Base-by-base conservation (phyloP, 2,329 filamentous ascomycete species). In the Catunica adiposa region DNA sequence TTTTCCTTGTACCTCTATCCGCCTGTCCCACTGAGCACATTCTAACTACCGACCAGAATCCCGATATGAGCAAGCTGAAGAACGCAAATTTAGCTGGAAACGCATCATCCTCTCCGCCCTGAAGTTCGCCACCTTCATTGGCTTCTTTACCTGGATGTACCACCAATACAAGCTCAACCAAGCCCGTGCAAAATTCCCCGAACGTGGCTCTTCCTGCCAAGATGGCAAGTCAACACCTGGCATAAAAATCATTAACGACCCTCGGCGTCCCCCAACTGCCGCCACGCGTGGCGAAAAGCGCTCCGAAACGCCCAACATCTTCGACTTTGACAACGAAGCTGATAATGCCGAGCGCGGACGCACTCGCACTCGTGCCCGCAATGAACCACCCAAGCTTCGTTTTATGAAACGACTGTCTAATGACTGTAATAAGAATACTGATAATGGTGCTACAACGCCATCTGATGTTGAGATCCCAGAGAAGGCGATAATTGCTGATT, bases 161-260 rank as follows among this genome's bases (percentile, higher is more conserved):
- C 55, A 57, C 34, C 55, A 57, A 40, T 50, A 40, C 29, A n/a
- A 57, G 22, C 51, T 50, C 44, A 57, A 57, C 55, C 29, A 42
- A n/a, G 11, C 34, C 15, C 54, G 51, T 8, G 23, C 17, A 9
- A 23, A 42, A 34, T 23, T 22, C 25, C 23, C 29, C n/a, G 50
- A 23, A 11, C 50, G 29, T 14, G 34, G n/a, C 40, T 47, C 40
- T 31, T 47, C 53, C 37, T 38, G 14, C 20, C 29, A 46, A 14
- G 53, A 54, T 14, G 14, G 44, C 17, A 54, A 54, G 26, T 11
- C 31, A 6, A 17, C 22, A 20, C 17, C 40, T 6, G 20, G 17
- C 22, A 17, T 47, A 8, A 15, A 54, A 22, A 23, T 48, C 3
- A 53, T 53, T 20, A 42, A 38, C 22, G 51, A 53, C 11, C 34